Evolutionary conservation across 306 rosid genomes (phyloP).

Genomic region (Prunus persica): Prunus_persica_NCBIv2 NC_034014.1:24525501-24526000

Average conservation of each 20-base stretch:
- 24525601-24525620: slow-evolving; percentile 13
- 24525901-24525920: neutral
- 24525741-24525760: neutral
- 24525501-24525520: slow-evolving; percentile 69
- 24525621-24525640: neutral
- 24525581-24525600: slow-evolving; percentile 74
- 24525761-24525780: neutral
- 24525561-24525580: slow-evolving; percentile 84
- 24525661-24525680: neutral
- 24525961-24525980: neutral
- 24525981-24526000: neutral
- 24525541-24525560: slow-evolving; percentile 71
- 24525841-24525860: neutral
- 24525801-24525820: neutral
- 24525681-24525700: neutral
- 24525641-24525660: neutral
- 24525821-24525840: neutral
- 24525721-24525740: neutral
- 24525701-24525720: neutral
- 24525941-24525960: neutral
- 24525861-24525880: no score
- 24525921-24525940: neutral
- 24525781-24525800: neutral
- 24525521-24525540: slow-evolving; percentile 71
- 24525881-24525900: no score